Conservation (phyloP, 2,329 filamentous ascomycete species). For the Colletotrichum ledebouriae region DNA sequence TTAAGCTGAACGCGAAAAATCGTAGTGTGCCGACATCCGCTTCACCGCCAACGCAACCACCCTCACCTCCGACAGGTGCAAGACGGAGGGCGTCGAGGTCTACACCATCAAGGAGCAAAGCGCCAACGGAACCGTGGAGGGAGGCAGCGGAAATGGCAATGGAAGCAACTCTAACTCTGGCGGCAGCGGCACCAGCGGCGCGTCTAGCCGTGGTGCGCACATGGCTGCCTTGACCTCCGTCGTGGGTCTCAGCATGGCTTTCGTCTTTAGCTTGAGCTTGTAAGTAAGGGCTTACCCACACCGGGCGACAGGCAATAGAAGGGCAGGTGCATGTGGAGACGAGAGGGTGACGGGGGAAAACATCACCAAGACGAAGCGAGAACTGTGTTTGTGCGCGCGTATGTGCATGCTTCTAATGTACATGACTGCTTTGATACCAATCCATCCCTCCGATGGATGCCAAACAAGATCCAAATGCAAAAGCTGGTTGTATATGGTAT, state of each 20-base stretch:
- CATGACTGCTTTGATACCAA: conserved; percentile 35
- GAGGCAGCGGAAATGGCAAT: conserved; percentile 28
- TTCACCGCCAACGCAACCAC: conserved; percentile 67
- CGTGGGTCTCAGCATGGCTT: conserved; percentile 54
- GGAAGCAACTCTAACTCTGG: conserved; percentile 37
- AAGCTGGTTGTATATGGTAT: conserved; percentile 24
- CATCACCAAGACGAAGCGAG: conserved; percentile 10
- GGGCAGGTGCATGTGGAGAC: not conserved
- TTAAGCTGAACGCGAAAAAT: conserved; percentile 42
- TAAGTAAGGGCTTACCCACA: conserved; percentile 48
- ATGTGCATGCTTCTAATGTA: conserved; percentile 35
- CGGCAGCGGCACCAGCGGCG: conserved; percentile 36
- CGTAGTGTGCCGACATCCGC: conserved; percentile 80
- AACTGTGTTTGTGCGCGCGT: conserved; percentile 33
- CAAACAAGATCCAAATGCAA: not conserved
- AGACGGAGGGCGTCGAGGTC: conserved; percentile 67
- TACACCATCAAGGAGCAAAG: conserved; percentile 49
- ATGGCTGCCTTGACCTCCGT: conserved; percentile 51
- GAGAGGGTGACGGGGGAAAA: conserved; percentile 3
- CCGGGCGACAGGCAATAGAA: not conserved
- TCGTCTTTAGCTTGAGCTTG: conserved; percentile 54
- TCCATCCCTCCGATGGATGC: conserved; percentile 27
- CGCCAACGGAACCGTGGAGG: conserved; percentile 42
- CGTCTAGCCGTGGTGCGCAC: conserved; percentile 42
- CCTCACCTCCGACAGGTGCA: conserved; percentile 65